phyloP scores from a whole-genome alignment of 257 asterid species.

The Solanum virginianum region DNA sequence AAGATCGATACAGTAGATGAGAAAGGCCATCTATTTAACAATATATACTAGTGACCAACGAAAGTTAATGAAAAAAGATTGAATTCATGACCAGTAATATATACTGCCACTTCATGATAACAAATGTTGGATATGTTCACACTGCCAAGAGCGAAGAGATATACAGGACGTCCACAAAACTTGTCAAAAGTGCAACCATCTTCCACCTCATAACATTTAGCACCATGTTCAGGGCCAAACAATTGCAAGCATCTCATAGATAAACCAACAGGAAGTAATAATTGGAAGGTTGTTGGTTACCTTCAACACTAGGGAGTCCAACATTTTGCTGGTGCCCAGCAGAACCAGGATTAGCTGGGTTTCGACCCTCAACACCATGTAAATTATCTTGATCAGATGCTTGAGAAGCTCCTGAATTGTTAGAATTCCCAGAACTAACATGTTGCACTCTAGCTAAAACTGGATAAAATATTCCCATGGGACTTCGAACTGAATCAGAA shows the following conservation, averaged over 20 bases:
- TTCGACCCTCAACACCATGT: constrained; percentile 17
- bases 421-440: constrained; percentile 24
- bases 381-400: constrained; percentile 29
- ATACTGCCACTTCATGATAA: not conserved
- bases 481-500: constrained; percentile 55
- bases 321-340: constrained; percentile 22
- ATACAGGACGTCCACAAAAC: not conserved
- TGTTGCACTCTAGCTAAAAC: constrained; percentile 71
- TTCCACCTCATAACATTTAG: not conserved
- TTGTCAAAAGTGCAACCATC: not conserved
- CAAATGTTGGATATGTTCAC: not conserved
- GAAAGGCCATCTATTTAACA: not conserved
- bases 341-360: constrained; percentile 24
- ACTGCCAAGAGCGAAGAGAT: not conserved
- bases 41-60: not conserved
- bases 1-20: not conserved
- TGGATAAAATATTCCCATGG: constrained; percentile 67
- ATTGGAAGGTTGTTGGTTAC: constrained; percentile 11
- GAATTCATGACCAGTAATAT: not conserved
- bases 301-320: constrained; percentile 24
- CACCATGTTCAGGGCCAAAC: not conserved
- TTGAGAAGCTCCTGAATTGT: constrained; percentile 31
- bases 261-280: not conserved
- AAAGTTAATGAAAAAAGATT: not conserved
- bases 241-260: not conserved